Evolutionary conservation across 495 filamentous ascomycete species (phyloP), one percentile per base, ranked within the genome.

Genomic region (Aspergillus panamensis): DNA sequence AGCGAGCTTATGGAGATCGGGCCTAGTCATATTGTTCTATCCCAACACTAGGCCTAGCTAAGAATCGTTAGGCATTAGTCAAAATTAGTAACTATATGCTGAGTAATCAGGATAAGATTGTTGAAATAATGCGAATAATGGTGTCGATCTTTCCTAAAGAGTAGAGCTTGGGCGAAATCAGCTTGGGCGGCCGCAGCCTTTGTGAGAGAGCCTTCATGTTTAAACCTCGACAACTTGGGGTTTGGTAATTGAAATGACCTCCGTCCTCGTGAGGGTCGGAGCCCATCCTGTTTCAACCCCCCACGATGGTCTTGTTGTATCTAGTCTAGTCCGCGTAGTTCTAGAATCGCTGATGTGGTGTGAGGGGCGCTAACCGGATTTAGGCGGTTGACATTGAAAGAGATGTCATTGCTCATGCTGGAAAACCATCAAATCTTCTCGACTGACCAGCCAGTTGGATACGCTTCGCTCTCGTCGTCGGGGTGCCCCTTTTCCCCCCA

Each of bases 351-450:
- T 61, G 60, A 61, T 48, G 58, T 66, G 60, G 60, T 61, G 59
- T 37, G 45, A 54, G 58, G 25, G n/a, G 59, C 60, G 57, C 64
- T 66, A 69, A 61, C 66, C 66, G 25, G 55, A 61, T 69, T 51
- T 39, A 53, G 66, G 30, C 33, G 62, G 55, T 66, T 69, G 66
- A 69, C 66, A 69, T 69, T 51, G 57, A 53, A n/a, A 53, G 52
- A 55, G 63, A 69, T 63, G 62, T 65, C 66, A 68, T 68, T 62
- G 57, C 61, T 66, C 58, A 66, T 55, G 55, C 61, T 61, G 48
- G 58, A 60, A 60, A 62, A 61, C 62, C 65, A 63, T 60, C 61
- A 61, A 58, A 51, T 61, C 66, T 62, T 50, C 59, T 51, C 45
- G 33, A 49, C 60, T 44, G 40, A 58, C 55, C 39, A 12, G 20